Conservation (phyloP, 164 flowering plant species). For the Aristolochia fimbriata region DNA sequence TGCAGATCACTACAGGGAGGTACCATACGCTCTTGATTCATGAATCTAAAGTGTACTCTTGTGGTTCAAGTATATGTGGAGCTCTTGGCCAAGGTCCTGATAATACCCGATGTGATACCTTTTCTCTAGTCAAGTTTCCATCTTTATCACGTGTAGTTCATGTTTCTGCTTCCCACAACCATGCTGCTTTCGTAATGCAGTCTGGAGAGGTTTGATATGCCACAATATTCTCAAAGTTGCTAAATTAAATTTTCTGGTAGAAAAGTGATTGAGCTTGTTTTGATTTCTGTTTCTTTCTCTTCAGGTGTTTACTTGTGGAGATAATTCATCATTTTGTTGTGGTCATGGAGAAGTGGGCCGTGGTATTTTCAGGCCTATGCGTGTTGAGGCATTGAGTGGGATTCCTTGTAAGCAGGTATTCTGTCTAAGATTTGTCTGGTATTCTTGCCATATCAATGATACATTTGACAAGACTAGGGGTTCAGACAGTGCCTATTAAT, state of each 20-base stretch:
- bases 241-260: no score
- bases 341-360: conserved; percentile 77
- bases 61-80: conserved; percentile 91
- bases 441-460: no score
- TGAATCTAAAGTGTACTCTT: conserved; percentile 62
- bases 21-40: conserved; percentile 76
- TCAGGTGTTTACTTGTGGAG: conserved; percentile 94
- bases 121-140: conserved; percentile 58
- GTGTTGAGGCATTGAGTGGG: conserved; percentile 70
- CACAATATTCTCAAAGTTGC: not conserved
- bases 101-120: conserved; percentile 65
- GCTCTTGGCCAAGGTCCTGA: conserved; percentile 93
- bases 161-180: conserved; percentile 87
- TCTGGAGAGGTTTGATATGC: conserved; percentile 76
- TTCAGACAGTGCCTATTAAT: no score
- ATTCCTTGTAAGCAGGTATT: conserved; percentile 83
- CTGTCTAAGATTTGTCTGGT: not conserved
- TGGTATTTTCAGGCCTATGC: conserved; percentile 66
- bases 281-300: not conserved
- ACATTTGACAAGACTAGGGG: no score
- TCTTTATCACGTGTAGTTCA: conserved; percentile 40
- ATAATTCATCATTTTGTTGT: conserved; percentile 81
- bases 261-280: not conserved
- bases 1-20: conserved; percentile 83
- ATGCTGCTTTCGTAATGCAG: conserved; percentile 81